Evolutionary conservation across 768 basidiomycete genomes (phyloP).

Genomic region (Leccinum barrowsii): DNA sequence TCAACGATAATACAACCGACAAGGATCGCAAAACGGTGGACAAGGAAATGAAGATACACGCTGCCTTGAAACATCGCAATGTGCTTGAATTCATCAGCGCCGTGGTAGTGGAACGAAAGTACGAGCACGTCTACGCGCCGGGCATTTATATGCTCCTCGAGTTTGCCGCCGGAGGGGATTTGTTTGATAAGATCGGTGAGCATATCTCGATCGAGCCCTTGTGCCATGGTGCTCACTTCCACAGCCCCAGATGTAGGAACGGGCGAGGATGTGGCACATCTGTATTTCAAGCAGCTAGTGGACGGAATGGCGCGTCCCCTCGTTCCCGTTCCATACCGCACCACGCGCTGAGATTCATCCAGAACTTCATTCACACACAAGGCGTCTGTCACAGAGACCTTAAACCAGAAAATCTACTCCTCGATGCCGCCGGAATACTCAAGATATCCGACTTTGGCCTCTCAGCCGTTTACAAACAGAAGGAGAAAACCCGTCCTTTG

Average conservation of each 20-base stretch:
- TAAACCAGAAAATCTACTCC: constrained; percentile 93
- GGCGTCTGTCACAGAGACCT: constrained; percentile 96
- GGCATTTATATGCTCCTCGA: constrained; percentile 94
- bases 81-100: constrained; percentile 84
- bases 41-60: constrained; percentile 90
- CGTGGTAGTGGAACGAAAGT: constrained; percentile 65
- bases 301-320: constrained; percentile 63
- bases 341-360: background rate
- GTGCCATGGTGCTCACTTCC: background rate
- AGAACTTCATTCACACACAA: constrained; percentile 83
- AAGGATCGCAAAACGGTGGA: constrained; percentile 76
- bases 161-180: constrained; percentile 87
- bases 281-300: constrained; percentile 84
- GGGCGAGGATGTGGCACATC: constrained; percentile 81
- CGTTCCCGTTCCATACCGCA: background rate
- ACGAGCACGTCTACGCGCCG: constrained; percentile 56
- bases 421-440: constrained; percentile 78
- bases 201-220: constrained; percentile 1
- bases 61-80: constrained; percentile 71
- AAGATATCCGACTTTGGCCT: constrained; percentile 97
- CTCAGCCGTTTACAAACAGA: constrained; percentile 84
- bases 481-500: constrained; percentile 70
- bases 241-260: constrained; percentile 89
- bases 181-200: constrained; percentile 98
- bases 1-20: constrained; percentile 61